Conservation (phyloP, 2,329 filamentous ascomycete genomes). For the Epichloe sibirici region DNA sequence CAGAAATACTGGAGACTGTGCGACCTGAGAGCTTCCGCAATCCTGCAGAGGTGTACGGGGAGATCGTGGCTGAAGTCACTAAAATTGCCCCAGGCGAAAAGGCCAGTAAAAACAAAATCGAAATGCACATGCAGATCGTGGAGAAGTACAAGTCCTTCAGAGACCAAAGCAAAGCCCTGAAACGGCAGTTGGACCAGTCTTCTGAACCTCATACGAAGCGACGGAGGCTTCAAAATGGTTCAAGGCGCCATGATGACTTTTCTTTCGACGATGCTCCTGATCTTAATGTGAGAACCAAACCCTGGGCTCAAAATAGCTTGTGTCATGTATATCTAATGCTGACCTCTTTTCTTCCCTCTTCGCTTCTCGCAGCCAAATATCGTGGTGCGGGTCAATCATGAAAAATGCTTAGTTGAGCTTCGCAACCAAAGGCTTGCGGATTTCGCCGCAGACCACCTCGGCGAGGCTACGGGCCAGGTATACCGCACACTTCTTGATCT, state of each 20-base stretch:
- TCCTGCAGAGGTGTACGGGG: conserved; percentile 45
- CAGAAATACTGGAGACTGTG: conserved; percentile 57
- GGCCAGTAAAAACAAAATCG: conserved; percentile 49
- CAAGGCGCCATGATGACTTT: conserved; percentile 14
- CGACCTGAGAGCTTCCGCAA: conserved; percentile 43
- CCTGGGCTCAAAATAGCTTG: neutral
- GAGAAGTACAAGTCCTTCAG: conserved; percentile 41
- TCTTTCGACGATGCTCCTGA: conserved; percentile 28
- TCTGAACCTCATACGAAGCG: conserved; percentile 34
- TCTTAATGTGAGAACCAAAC: conserved; percentile 37
- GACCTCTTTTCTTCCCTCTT: neutral
- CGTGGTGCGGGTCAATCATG: conserved; percentile 69
- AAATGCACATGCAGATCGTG: conserved; percentile 45
- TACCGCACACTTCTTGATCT: conserved; percentile 63
- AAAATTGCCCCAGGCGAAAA: conserved; percentile 32
- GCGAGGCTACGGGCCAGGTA: conserved; percentile 62
- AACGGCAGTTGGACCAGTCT: conserved; percentile 36
- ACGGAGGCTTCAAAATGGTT: conserved; percentile 41
- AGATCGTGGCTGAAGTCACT: conserved; percentile 52
- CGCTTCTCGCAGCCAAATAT: conserved; percentile 46
- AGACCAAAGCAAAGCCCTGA: conserved; percentile 37
- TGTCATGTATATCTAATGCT: neutral
- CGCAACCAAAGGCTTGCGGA: conserved; percentile 66
- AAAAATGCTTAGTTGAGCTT: conserved; percentile 71
- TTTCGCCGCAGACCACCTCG: conserved; percentile 59